Evolutionary conservation across 257 asterid genomes (phyloP).

Genomic region (Solanum piurae): DNA sequence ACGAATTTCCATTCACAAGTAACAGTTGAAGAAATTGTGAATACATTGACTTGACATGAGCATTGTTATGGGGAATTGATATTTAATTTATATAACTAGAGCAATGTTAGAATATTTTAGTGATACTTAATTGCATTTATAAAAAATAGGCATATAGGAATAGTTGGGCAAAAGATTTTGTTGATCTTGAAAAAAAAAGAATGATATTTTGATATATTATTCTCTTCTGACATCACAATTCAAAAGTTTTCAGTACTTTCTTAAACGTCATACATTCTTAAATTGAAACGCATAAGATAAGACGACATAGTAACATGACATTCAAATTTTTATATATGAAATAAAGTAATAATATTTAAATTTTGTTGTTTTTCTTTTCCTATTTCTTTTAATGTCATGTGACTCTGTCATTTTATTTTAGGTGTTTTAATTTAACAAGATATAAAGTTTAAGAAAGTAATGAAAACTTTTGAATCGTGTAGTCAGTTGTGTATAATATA

Average conservation of each 20-base stretch:
- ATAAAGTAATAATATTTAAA: not conserved
- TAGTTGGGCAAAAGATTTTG: not conserved
- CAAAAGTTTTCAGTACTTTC: too few species aligned
- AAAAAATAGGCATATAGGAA: not conserved
- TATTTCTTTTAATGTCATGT: too few species aligned
- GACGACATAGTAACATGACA: not conserved
- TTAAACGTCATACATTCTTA: not conserved
- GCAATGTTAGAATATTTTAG: not conserved
- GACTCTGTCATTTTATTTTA: too few species aligned
- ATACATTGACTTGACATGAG: not conserved
- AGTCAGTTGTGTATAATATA: not conserved
- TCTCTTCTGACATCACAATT: not conserved
- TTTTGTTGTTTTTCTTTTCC: not conserved
- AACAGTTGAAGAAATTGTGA: not conserved
- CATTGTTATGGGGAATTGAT: not conserved
- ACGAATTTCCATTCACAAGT: not conserved
- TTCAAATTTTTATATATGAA: not conserved
- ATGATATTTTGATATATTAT: too few species aligned
- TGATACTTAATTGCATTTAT: too few species aligned
- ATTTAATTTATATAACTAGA: not conserved
- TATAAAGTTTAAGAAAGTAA: too few species aligned
- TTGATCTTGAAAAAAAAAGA: not conserved
- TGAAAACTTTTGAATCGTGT: not conserved
- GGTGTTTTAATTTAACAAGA: not conserved
- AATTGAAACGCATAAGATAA: too few species aligned